Evolutionary conservation across 257 asterid species (phyloP).

Genomic region (Solanum sejunctum): DNA sequence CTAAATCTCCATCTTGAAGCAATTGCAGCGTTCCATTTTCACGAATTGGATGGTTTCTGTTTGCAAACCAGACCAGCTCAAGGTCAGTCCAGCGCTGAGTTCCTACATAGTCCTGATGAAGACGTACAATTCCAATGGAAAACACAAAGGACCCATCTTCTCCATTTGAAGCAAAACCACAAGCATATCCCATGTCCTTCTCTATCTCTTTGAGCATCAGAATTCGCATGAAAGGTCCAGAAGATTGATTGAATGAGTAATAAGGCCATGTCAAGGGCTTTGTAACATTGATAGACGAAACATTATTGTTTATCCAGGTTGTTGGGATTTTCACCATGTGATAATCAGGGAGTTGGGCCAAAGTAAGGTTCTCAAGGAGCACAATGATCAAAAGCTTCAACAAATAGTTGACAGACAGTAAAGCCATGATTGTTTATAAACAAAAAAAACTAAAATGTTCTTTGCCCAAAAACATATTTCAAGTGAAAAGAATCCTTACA

Average conservation of each 20-base stretch:
- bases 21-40: slow-evolving; percentile 27
- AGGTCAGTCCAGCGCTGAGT: slow-evolving; percentile 3
- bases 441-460: background rate
- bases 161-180: slow-evolving; percentile 35
- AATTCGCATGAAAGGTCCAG: background rate
- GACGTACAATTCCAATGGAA: slow-evolving; percentile 32
- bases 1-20: slow-evolving; percentile 21
- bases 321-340: background rate
- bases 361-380: background rate
- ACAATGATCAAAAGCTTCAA: background rate
- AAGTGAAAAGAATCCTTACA: background rate
- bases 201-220: background rate
- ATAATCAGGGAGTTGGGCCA: background rate
- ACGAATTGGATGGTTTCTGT: slow-evolving; percentile 18
- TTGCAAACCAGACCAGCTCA: slow-evolving; percentile 50
- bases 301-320: background rate
- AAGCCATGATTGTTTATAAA: background rate
- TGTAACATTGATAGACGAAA: background rate
- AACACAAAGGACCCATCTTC: slow-evolving; percentile 21
- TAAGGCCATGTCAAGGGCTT: background rate
- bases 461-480: background rate
- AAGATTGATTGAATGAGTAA: background rate
- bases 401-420: background rate
- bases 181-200: slow-evolving; percentile 11
- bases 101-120: background rate